These are phyloP conservation scores for Terana coerulea DNA, from an alignment of 768 basidiomycete species.

Conservation along the genomic window DNA sequence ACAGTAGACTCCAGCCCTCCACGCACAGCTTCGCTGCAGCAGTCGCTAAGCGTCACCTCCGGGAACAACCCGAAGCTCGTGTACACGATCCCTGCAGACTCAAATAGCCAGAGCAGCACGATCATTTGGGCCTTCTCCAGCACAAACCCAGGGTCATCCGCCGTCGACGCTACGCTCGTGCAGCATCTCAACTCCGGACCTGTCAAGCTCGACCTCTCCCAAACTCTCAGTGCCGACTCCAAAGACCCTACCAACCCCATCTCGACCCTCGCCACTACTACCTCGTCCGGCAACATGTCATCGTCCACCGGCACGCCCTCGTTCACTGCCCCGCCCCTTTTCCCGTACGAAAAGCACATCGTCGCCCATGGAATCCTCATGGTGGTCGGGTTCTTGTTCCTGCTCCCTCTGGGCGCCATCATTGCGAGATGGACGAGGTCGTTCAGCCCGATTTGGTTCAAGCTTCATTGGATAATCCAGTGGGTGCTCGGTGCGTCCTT, in stretches of 20 bases:
- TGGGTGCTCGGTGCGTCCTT: conserved; percentile 31
- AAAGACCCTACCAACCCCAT: conserved; percentile 13
- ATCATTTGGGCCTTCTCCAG: conserved; percentile 62
- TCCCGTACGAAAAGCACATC: conserved; percentile 45
- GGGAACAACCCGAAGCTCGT: conserved; percentile 43
- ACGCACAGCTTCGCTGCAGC: conserved; percentile 40
- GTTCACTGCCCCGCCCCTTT: conserved; percentile 28
- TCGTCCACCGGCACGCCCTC: not conserved
- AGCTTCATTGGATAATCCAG: conserved; percentile 47
- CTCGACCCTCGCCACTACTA: conserved; percentile 18
- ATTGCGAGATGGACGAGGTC: conserved; percentile 53
- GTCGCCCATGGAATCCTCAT: conserved; percentile 51
- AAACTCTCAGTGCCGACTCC: conserved; percentile 22
- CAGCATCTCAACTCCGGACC: conserved; percentile 46
- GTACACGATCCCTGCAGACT: conserved; percentile 48
- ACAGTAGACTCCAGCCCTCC: conserved; percentile 50
- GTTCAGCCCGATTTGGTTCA: conserved; percentile 39
- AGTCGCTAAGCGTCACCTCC: conserved; percentile 30
- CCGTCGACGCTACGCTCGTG: conserved; percentile 39
- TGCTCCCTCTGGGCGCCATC: conserved; percentile 57
- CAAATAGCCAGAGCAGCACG: conserved; percentile 30
- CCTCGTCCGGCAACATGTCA: conserved; percentile 7
- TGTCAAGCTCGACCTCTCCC: conserved; percentile 45
- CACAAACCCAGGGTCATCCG: conserved; percentile 43
- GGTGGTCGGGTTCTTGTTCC: conserved; percentile 48